Conservation (phyloP, 495 filamentous ascomycete genomes). For the Sabuloglossum arenarium region DNA sequence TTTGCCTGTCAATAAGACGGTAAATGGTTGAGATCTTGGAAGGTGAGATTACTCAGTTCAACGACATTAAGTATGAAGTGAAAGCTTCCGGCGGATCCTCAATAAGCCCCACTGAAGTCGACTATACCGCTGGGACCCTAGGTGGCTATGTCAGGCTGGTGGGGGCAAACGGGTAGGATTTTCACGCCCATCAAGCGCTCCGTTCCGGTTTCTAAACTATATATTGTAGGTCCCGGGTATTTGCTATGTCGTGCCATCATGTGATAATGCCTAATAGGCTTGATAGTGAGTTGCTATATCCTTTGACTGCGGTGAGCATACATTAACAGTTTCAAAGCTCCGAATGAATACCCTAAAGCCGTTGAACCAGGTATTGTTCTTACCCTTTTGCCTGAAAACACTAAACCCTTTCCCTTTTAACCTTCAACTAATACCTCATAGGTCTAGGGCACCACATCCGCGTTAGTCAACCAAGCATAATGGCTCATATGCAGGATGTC, state of each 20-base stretch:
- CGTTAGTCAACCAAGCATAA: not conserved
- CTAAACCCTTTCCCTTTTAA: not conserved
- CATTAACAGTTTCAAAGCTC: no score
- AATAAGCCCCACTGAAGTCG: not conserved
- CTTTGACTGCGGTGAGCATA: not conserved
- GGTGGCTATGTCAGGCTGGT: not conserved
- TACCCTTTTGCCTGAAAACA: not conserved
- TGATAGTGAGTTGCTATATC: not conserved
- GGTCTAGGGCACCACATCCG: not conserved
- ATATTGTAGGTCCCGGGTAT: not conserved
- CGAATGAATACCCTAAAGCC: not conserved
- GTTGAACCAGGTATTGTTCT: not conserved
- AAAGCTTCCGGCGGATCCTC: not conserved
- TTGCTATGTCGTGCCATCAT: not conserved
- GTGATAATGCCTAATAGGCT: not conserved
- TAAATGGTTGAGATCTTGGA: not conserved
- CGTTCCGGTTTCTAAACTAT: not conserved
- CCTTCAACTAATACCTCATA: not conserved
- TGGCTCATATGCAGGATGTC: not conserved
- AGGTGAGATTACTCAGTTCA: not conserved
- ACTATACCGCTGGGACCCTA: not conserved
- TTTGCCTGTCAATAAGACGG: no score
- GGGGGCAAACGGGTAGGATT: not conserved
- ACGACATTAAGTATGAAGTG: not conserved
- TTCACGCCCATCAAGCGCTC: not conserved